Conservation (phyloP, 108 stramenopile genomes). For the Nitzschia sp. region DNA sequence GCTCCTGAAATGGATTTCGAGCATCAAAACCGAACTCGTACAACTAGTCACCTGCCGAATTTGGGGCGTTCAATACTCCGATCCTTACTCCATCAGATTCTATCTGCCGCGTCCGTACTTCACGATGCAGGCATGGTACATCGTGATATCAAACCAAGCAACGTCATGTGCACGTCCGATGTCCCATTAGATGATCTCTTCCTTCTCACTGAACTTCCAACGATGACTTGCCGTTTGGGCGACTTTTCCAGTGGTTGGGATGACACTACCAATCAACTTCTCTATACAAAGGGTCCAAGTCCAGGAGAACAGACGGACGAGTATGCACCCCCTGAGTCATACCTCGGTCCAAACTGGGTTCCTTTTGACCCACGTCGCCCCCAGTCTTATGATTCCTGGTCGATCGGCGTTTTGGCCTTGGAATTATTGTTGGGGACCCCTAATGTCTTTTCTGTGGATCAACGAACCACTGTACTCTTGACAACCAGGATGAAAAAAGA, state of each 20-base stretch:
- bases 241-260: constrained; percentile 81
- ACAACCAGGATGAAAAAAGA: constrained; percentile 68
- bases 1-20: not conserved
- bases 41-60: not conserved
- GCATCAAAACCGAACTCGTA: not conserved
- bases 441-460: constrained; percentile 91
- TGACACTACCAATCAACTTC: constrained; percentile 50
- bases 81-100: constrained; percentile 58
- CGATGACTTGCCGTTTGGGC: constrained; percentile 57
- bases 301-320: constrained; percentile 72
- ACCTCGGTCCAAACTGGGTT: constrained; percentile 51
- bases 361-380: constrained; percentile 58
- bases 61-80: constrained; percentile 42
- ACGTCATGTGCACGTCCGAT: constrained; percentile 66
- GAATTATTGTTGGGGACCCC: constrained; percentile 93
- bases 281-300: constrained; percentile 72
- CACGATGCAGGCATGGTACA: constrained; percentile 73
- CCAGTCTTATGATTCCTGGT: constrained; percentile 81
- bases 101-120: constrained; percentile 60
- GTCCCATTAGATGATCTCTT: constrained; percentile 26
- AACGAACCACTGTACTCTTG: constrained; percentile 83
- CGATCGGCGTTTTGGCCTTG: constrained; percentile 80
- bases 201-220: constrained; percentile 6
- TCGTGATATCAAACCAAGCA: constrained; percentile 80
- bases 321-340: constrained; percentile 79